phyloP scores from a whole-genome alignment of 257 asterid species.

The Jacaranda copaia region DNA sequence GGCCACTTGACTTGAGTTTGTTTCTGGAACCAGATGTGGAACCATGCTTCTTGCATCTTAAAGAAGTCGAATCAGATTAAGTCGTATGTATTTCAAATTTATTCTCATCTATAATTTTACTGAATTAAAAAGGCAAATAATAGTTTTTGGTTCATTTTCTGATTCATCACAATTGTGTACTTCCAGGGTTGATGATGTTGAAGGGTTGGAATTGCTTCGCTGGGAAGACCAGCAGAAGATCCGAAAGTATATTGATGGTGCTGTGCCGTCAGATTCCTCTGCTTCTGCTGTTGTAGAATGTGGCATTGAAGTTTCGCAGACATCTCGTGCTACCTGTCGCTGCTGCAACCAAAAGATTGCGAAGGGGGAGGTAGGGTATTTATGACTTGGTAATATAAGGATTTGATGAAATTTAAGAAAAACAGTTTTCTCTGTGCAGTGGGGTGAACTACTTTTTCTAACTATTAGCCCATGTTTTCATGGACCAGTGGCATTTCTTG shows the following conservation, averaged over 20 bases:
- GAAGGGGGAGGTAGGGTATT: slow-evolving; percentile 76
- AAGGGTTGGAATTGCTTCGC: slow-evolving; percentile 85
- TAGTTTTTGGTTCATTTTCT: slow-evolving; percentile 21
- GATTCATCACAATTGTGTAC: slow-evolving; percentile 23
- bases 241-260: slow-evolving; percentile 65
- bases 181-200: slow-evolving; percentile 84
- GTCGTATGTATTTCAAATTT: slow-evolving; percentile 52
- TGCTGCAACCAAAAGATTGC: slow-evolving; percentile 71
- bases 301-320: slow-evolving; percentile 69
- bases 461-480: background rate
- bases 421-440: background rate
- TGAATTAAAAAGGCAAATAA: background rate
- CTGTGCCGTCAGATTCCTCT: slow-evolving; percentile 44
- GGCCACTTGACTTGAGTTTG: slow-evolving; percentile 43
- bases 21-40: slow-evolving; percentile 83
- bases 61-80: slow-evolving; percentile 82
- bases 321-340: slow-evolving; percentile 89
- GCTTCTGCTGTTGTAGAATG: slow-evolving; percentile 51
- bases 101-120: slow-evolving; percentile 1
- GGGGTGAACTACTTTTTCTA: background rate
- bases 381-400: slow-evolving; percentile 24
- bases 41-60: slow-evolving; percentile 84
- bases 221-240: slow-evolving; percentile 96
- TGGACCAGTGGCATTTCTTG: background rate
- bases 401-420: background rate